These are phyloP conservation scores for Candida maesae DNA, from an alignment of 805 yeast species.

Conservation along the genomic window DNA sequence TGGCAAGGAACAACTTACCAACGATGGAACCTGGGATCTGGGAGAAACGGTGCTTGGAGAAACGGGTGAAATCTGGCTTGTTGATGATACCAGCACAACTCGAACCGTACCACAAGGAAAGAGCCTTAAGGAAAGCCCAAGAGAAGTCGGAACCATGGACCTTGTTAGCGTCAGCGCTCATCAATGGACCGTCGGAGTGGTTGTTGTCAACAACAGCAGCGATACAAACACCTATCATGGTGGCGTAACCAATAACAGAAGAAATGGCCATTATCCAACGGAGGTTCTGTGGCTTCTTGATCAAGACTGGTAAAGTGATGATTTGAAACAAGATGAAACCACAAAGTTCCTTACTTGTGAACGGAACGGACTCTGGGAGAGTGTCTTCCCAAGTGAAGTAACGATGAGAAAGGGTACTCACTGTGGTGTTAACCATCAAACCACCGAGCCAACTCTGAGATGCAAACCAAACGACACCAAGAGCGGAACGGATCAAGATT, in stretches of 20 bases:
- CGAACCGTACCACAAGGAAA: slow-evolving; percentile 37
- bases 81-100: slow-evolving; percentile 35
- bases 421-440: slow-evolving; percentile 5
- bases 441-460: slow-evolving; percentile 14
- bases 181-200: slow-evolving; percentile 5
- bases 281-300: slow-evolving; percentile 6
- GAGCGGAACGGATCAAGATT: slow-evolving; percentile 37
- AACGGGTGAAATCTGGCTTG: slow-evolving; percentile 38
- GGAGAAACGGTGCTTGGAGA: slow-evolving; percentile 26
- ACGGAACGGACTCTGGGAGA: slow-evolving; percentile 9
- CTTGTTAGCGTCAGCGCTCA: slow-evolving; percentile 4
- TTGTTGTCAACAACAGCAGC: slow-evolving; percentile 4
- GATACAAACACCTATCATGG: slow-evolving; percentile 8
- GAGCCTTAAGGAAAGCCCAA: slow-evolving; percentile 38
- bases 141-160: slow-evolving; percentile 19
- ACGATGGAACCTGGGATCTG: slow-evolving; percentile 28
- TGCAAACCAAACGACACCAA: slow-evolving; percentile 23
- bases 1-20: slow-evolving; percentile 31
- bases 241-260: slow-evolving; percentile 4
- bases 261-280: slow-evolving; percentile 2
- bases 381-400: slow-evolving; percentile 9
- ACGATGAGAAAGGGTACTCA: slow-evolving; percentile 1
- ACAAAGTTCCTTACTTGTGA: slow-evolving; percentile 7
- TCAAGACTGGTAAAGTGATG: slow-evolving; percentile 2
- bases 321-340: slow-evolving; percentile 9